A percentile compares a stretch with the other conserved stretches of the same genome.
Conservation (phyloP, 202 grass and related monocot species). For the Saccharum hybrid region DNA sequence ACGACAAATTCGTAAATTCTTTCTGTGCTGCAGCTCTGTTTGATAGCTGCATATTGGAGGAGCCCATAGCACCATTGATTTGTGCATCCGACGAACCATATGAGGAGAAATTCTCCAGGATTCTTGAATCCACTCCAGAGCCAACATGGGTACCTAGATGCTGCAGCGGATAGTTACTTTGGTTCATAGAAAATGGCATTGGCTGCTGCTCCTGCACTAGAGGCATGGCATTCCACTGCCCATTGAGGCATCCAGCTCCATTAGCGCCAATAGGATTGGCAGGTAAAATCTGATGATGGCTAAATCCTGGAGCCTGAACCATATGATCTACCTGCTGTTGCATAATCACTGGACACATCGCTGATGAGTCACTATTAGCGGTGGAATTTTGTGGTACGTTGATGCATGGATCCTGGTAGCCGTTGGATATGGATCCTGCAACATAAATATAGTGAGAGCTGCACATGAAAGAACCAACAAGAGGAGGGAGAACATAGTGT, state of each 20-base stretch:
- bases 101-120: conserved; percentile 48
- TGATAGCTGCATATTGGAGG: conserved; percentile 50
- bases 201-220: conserved; percentile 47
- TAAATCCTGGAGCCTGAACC: conserved; percentile 71
- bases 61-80: conserved; percentile 54
- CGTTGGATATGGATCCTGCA: conserved; percentile 56
- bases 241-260: conserved; percentile 61
- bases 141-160: conserved; percentile 42
- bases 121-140: conserved; percentile 58
- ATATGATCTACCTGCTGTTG: conserved; percentile 57
- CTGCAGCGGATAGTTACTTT: conserved; percentile 47
- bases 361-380: conserved; percentile 34
- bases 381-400: conserved; percentile 48
- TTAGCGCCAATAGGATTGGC: conserved; percentile 57
- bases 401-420: conserved; percentile 45
- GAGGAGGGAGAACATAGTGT: conserved; percentile 20
- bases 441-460: conserved; percentile 26
- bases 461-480: conserved; percentile 24
- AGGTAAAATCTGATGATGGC: conserved; percentile 47
- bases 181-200: conserved; percentile 52
- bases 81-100: conserved; percentile 56
- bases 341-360: conserved; percentile 43
- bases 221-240: conserved; percentile 43
- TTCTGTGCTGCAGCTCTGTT: conserved; percentile 50
- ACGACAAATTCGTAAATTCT: conserved; percentile 48